These are phyloP conservation scores for Volvox carteri DNA, from an alignment of 163 green algal species.

Conservation along the genomic window DNA sequence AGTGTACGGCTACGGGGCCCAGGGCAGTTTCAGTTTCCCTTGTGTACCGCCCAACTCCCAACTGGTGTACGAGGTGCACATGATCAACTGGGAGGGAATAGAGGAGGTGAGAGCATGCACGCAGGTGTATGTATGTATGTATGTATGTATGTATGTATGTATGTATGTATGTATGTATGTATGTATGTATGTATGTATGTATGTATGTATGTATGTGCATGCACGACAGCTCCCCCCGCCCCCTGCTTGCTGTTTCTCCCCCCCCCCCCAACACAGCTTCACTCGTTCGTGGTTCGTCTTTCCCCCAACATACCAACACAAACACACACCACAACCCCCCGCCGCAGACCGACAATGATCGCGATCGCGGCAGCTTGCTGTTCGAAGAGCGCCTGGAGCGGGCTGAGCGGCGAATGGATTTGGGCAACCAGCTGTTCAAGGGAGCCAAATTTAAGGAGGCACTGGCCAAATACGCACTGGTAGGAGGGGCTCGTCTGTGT, in stretches of 20 bases:
- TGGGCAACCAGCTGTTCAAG: constrained; percentile 83
- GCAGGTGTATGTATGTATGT: background rate
- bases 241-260: too few species aligned
- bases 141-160: background rate
- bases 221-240: too few species aligned
- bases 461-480: constrained; percentile 80
- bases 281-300: too few species aligned
- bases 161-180: background rate
- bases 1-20: constrained; percentile 82
- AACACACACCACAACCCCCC: too few species aligned
- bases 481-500: too few species aligned
- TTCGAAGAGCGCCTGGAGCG: constrained; percentile 91
- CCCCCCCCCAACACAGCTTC: too few species aligned
- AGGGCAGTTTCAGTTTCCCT: constrained; percentile 90
- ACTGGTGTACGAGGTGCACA: constrained; percentile 85
- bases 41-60: constrained; percentile 78
- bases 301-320: too few species aligned
- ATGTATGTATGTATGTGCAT: too few species aligned
- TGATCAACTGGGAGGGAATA: constrained; percentile 79
- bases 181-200: too few species aligned
- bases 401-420: constrained; percentile 76
- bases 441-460: constrained; percentile 70
- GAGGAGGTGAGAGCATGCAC: constrained; percentile 65
- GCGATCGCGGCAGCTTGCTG: constrained; percentile 71
- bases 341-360: constrained; percentile 51